Percentiles rank a stretch among this genome's conserved stretches.
Evolutionary conservation across 2,329 filamentous ascomycete genomes (phyloP).

Genomic region (Botryotinia calthae): DNA sequence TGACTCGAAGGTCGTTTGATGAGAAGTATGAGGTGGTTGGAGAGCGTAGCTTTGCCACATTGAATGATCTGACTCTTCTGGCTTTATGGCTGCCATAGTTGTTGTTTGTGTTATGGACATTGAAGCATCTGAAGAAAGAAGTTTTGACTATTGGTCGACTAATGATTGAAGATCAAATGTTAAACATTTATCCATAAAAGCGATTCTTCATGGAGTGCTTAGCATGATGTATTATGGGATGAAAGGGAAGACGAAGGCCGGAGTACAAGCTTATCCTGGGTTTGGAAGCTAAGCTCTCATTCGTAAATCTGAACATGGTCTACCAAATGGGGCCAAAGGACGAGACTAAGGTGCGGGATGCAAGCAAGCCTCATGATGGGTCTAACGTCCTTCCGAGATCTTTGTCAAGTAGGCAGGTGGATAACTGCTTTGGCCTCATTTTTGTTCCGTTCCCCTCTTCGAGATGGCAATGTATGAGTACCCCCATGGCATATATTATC

Average conservation of each 20-base stretch:
- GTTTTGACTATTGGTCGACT: slow-evolving; percentile 25
- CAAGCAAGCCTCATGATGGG: slow-evolving; percentile 34
- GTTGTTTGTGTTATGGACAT: slow-evolving; percentile 38
- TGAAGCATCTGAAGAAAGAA: slow-evolving; percentile 30
- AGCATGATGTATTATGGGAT: slow-evolving; percentile 26
- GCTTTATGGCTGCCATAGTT: slow-evolving; percentile 39
- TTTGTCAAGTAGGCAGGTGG: slow-evolving; percentile 27
- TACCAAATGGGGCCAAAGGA: slow-evolving; percentile 32
- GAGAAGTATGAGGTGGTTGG: slow-evolving; percentile 30
- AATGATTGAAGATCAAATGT: slow-evolving; percentile 17
- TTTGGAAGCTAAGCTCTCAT: slow-evolving; percentile 35
- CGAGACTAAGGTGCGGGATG: slow-evolving; percentile 24
- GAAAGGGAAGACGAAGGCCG: slow-evolving; percentile 32
- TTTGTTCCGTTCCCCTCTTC: slow-evolving; percentile 23
- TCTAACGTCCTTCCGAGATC: slow-evolving; percentile 35
- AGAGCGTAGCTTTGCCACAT: slow-evolving; percentile 38
- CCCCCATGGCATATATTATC: slow-evolving; percentile 24
- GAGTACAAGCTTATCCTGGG: slow-evolving; percentile 35
- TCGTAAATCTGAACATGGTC: slow-evolving; percentile 32
- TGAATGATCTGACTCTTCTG: slow-evolving; percentile 37
- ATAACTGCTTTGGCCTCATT: slow-evolving; percentile 23
- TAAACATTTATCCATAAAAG: slow-evolving; percentile 31
- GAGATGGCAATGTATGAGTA: slow-evolving; percentile 27
- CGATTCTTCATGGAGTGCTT: slow-evolving; percentile 18
- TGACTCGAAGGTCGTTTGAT: slow-evolving; percentile 33